Percentiles rank a stretch among this genome's conserved stretches.
These are phyloP conservation scores for Sordariomycetes sp. DNA, from an alignment of 2,329 filamentous ascomycete genomes.

Conservation along the genomic window DNA sequence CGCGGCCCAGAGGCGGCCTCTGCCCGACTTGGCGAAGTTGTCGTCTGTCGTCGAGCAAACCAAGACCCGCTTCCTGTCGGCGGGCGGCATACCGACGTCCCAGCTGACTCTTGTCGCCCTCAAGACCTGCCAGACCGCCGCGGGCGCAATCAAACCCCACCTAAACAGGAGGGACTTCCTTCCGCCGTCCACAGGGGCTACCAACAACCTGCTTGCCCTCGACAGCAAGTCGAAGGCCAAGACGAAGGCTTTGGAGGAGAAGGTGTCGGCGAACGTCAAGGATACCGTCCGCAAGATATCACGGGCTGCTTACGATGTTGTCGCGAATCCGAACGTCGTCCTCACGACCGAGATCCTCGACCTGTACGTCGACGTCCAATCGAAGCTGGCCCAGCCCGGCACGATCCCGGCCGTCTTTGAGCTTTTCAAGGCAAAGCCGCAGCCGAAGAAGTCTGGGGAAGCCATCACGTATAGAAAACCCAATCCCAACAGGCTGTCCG, in stretches of 20 bases:
- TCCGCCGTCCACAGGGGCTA: constrained; percentile 8
- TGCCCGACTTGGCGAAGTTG: constrained; percentile 27
- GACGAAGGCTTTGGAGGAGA: background rate
- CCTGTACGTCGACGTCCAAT: constrained; percentile 67
- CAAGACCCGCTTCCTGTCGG: constrained; percentile 29
- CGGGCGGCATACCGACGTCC: constrained; percentile 32
- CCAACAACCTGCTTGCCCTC: constrained; percentile 22
- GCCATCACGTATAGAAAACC: constrained; percentile 19
- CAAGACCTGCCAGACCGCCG: constrained; percentile 31
- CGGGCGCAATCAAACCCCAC: constrained; percentile 27
- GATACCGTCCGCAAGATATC: constrained; percentile 42
- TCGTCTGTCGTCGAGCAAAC: constrained; percentile 29
- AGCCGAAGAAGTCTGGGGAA: constrained; percentile 33
- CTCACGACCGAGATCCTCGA: constrained; percentile 64
- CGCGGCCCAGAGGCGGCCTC: constrained; percentile 9
- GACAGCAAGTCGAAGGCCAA: constrained; percentile 14
- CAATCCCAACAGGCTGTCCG: constrained; percentile 58
- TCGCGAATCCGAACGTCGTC: constrained; percentile 67
- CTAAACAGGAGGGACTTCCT: constrained; percentile 1
- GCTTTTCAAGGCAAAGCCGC: constrained; percentile 75
- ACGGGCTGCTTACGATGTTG: constrained; percentile 53
- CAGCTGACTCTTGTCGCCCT: constrained; percentile 31
- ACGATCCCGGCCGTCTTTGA: constrained; percentile 71
- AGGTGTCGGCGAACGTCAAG: constrained; percentile 18
- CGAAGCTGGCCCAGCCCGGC: constrained; percentile 60